A percentile compares a stretch with the other conserved stretches of the same genome.
Conservation (phyloP, 116 monocot genomes). For the Iris pallida region DNA sequence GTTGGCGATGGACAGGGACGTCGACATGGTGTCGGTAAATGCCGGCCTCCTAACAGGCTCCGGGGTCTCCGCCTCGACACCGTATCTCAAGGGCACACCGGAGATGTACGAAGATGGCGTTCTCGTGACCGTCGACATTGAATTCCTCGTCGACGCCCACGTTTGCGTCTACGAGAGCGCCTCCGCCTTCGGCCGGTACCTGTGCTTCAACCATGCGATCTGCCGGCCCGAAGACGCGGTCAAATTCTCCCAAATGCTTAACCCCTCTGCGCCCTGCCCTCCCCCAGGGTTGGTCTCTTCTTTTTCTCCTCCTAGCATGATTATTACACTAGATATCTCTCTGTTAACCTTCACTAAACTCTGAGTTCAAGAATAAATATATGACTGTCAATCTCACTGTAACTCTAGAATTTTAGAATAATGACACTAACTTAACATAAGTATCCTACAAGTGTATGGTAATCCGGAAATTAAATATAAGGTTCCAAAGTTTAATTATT, state of each 20-base stretch:
- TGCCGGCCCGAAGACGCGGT: conserved; percentile 66
- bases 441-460: too few relatives aligned
- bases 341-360: too few relatives aligned
- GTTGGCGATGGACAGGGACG: conserved; percentile 82
- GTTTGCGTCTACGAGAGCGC: conserved; percentile 58
- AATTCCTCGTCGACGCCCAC: conserved; percentile 66
- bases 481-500: not conserved
- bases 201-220: conserved; percentile 72
- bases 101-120: conserved; percentile 92
- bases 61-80: conserved; percentile 28
- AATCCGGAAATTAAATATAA: too few relatives aligned
- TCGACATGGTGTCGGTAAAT: conserved; percentile 58
- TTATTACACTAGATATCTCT: too few relatives aligned
- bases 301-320: too few relatives aligned
- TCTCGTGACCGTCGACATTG: conserved; percentile 63
- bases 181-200: conserved; percentile 65
- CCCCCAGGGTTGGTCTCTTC: not conserved
- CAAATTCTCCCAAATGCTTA: conserved; percentile 51
- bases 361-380: too few relatives aligned
- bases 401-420: too few relatives aligned
- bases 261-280: conserved; percentile 26
- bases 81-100: conserved; percentile 66
- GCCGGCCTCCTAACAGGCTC: conserved; percentile 35
- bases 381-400: too few relatives aligned
- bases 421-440: too few relatives aligned